Base-by-base conservation (phyloP, 2,329 filamentous ascomycete species). In the Botrytis hyacinthi region DNA sequence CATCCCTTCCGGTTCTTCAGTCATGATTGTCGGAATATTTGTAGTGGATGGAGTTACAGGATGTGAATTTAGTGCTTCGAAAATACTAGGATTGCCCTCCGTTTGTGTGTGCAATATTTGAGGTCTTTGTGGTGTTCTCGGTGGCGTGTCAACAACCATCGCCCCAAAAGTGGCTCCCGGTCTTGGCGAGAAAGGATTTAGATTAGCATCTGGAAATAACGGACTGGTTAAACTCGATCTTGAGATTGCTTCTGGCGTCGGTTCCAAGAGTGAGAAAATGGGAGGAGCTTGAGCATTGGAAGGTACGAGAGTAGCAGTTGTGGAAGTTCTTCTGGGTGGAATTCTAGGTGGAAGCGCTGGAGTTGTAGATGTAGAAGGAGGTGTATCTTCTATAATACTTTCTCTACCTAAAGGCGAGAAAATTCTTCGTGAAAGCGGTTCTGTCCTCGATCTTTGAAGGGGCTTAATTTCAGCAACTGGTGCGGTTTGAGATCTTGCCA, bases 1-100 rank as follows among this genome's bases (percentile, higher is more conserved):
- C 9, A 68, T 32, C 7, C n/a, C 48, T 32, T 57, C 66, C 16
- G 66, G 35, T 7, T 68, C 66, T 57, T 68, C 66, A 18, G 66
- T 57, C 14, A 42, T 9, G n/a, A 68, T 68, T 16, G 35, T 32
- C 18, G 66, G 66, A 10, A 57, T 8, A 18, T 68, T 68, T 57
- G 66, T 22, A 9, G 57, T 68, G 48, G 48, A 29, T 29, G 51
- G 66, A 12, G 26, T 57, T n/a, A 68, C 66, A 37, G 66, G 66
- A 20, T 68, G 66, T 29, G 66, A 68, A 57, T 68, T 68, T 29
- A 68, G 10, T 37, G 66, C 66, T 68, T 68, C 66, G n/a, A 68
- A 68, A 32, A 68, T 48, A 42, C 66, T 68, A 1, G 66, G 48
- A 16, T 54, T n/a, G 12, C 48, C 48, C 37, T 68, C 66, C 2